phyloP scores from a whole-genome alignment of 1,139 yeast species.

The Taphrina pruni region DNA sequence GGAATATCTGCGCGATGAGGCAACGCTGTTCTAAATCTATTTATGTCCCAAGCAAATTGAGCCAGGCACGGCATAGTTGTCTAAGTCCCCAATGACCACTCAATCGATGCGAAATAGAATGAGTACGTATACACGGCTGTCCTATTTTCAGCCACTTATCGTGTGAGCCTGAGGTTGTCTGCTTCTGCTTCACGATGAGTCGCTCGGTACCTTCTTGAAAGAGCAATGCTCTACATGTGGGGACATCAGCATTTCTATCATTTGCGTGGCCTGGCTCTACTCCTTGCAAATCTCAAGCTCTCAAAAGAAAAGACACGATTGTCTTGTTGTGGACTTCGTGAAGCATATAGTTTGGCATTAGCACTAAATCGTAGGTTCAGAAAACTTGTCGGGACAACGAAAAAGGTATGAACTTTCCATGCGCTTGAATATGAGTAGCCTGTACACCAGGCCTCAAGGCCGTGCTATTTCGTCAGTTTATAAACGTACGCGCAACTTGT shows the following conservation, averaged over 20 bases:
- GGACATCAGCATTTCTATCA: no score
- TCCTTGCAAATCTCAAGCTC: no score
- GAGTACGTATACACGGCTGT: no score
- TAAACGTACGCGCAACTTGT: not conserved
- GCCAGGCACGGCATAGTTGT: not conserved
- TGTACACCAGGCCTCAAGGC: slow-evolving; percentile 31
- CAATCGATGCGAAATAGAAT: not conserved
- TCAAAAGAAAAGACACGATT: no score
- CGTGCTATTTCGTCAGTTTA: not conserved
- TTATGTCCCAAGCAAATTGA: not conserved
- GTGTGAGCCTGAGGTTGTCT: no score
- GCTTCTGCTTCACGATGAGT: no score
- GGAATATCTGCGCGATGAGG: slow-evolving; percentile 97
- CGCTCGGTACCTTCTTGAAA: no score
- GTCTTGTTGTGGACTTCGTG: no score
- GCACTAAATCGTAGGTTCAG: not conserved
- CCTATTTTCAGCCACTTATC: no score
- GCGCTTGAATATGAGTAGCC: slow-evolving; percentile 30
- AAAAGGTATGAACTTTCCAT: slow-evolving; percentile 30
- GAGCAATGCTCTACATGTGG: no score
- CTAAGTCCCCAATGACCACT: not conserved
- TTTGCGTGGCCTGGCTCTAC: no score
- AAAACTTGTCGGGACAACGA: slow-evolving; percentile 11
- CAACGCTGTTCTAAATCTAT: slow-evolving; percentile 69
- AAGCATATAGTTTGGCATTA: no score